Base-by-base conservation (phyloP, 495 filamentous ascomycete genomes). In the Talaromyces trachyspermus region DNA sequence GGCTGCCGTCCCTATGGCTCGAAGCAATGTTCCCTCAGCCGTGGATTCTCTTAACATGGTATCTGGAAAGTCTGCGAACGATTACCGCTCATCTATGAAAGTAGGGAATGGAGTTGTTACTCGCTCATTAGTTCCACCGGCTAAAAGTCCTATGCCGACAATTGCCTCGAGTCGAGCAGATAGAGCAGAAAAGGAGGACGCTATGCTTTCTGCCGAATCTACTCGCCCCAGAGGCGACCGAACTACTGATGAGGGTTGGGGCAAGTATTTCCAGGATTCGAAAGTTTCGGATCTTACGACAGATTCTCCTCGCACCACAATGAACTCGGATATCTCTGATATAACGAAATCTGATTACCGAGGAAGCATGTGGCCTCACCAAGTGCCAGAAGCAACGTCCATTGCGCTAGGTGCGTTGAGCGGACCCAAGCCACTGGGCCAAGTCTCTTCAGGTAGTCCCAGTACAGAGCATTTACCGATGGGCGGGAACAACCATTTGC, bases 391-490 rank as follows among this genome's bases (percentile, higher is more conserved):
- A 8, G 52, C 65, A 26, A 54, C 64, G 0, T 63, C 66, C 0
- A 45, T 70, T 19, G 63, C 69, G 26, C 55, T 65, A 19, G 60
- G 54, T 14, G 65, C 66, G 56, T 54, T 73, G 14, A 65, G 71
- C 23, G 51, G 62, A 43, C 71, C 66, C 10, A 61, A 63, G 42
- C 57, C 71, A 45, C 48, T 78, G 61, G 54, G 73, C 53, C 39
- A 75, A 56, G 85, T 89, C 4, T 58, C 70, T 27, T 83, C 77
- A 11, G 77, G 75, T 29, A 88, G 83, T 52, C 86, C 85, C 4
- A 86, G 80, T 3, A 76, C 87, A 12, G 75, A 80, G 6, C 67
- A 68, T 5, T 23, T 49, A 20, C 38, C 46, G n/a, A 18, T 24
- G 7, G 18, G n/a, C 7, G 46, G 23, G 15, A 11, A 8, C 17